Base-by-base conservation (phyloP, 495 filamentous ascomycete genomes). In the Xylaria bambusicola region DNA sequence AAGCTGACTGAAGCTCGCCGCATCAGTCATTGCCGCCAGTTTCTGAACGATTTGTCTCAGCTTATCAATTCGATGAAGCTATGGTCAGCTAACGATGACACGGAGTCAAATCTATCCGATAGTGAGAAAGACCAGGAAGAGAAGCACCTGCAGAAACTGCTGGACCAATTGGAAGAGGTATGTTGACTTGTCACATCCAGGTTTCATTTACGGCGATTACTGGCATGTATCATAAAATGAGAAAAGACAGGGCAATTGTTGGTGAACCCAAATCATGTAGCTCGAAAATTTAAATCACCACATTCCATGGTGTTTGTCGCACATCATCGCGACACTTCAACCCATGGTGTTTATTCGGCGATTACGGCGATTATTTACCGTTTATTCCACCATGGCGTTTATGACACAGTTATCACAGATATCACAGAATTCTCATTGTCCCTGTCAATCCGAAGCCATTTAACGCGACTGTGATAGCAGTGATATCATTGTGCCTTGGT, bases 11-110 rank as follows among this genome's bases (percentile, higher is more conserved):
- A 86, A 45, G 62, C 53, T 12, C 61, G 63, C 26, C 63, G 73
- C 20, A 58, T 44, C 8, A 68, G 52, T 8, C 59, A 54, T 56
- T 61, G 57, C 21, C 71, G 69, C 8, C 47, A 49, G 5, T 73
- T 75, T 58, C 70, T 88, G 36, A 82, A 79, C 27, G 77, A 73
- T 45, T 61, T 89, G 3, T 71, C 70, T 35, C 80, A 82, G 47
- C 64, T 88, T 0, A 56, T 86, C 12, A 84, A 84, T 57, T 87
- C 86, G 0, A 61, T 89, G 38, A 77, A 58, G 8, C 61, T 89
- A 21, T 87, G 86, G 85, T 67, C 78, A 2, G 69, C 76, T 0
- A 74, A 77, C 48, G 76, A 81, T 65, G 82, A 76, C 4, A 76
- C 64, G 15, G 63, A 71, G 10, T 58, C 72, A 15, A 73, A 71